phyloP scores from a whole-genome alignment of 345 rosid genomes.

The Acer campestre region DNA sequence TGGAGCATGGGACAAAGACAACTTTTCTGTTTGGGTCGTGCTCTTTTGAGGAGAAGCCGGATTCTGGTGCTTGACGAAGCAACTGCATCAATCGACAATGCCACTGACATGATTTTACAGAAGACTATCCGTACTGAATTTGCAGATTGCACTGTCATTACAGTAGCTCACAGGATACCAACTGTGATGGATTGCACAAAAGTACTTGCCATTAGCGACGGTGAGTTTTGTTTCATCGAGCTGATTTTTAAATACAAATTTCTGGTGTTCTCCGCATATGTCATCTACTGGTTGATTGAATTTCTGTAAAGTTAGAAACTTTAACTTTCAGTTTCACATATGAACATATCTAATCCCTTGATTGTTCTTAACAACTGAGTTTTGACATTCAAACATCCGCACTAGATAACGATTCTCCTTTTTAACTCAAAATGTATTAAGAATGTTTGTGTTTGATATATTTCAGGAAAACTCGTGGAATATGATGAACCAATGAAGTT shows the following conservation, averaged over 20 bases:
- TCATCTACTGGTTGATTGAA: too few species aligned
- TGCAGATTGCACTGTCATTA: slow-evolving; percentile 79
- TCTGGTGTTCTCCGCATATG: too few species aligned
- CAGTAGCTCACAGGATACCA: slow-evolving; percentile 94
- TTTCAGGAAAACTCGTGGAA: slow-evolving; percentile 74
- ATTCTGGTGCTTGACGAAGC: slow-evolving; percentile 92
- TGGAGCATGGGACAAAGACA: slow-evolving; percentile 99
- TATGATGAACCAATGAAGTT: slow-evolving; percentile 73
- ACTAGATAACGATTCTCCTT: neutral
- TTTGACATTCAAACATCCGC: neutral
- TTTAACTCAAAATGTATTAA: too few species aligned
- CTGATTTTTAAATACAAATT: neutral
- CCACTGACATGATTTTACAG: slow-evolving; percentile 86
- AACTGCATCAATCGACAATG: slow-evolving; percentile 92
- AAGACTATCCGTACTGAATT: slow-evolving; percentile 78
- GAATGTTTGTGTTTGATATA: neutral
- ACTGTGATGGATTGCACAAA: slow-evolving; percentile 95
- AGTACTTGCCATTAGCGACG: slow-evolving; percentile 87
- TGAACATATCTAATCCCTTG: too few species aligned
- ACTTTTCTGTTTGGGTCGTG: slow-evolving; percentile 86
- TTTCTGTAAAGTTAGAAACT: too few species aligned
- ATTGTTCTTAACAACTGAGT: too few species aligned
- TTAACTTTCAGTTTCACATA: too few species aligned
- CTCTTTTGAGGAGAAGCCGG: slow-evolving; percentile 81
- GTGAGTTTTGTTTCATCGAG: slow-evolving; percentile 42